Evolutionary conservation across 371 early-diverging fungal species (phyloP).

Genomic region (Rhizopus arrhizus): DNA sequence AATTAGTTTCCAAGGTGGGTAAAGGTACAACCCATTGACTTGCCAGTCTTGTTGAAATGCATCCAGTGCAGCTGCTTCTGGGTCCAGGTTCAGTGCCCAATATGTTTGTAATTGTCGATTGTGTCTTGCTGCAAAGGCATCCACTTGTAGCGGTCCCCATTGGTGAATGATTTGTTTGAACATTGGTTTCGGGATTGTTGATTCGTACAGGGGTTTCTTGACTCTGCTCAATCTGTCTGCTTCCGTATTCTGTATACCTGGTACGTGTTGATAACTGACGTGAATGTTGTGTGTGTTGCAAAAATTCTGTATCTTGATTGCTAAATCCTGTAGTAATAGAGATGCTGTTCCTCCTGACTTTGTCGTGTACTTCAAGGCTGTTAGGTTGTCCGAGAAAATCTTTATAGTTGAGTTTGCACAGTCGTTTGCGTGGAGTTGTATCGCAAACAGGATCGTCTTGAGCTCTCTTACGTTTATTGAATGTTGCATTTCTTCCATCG

Average conservation of each 20-base stretch:
- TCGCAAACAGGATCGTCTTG: slow-evolving; percentile 15
- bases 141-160: slow-evolving; percentile 17
- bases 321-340: slow-evolving; percentile 14
- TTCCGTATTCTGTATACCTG: slow-evolving; percentile 12
- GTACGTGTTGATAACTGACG: slow-evolving; percentile 13
- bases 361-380: slow-evolving; percentile 23
- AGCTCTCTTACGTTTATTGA: slow-evolving; percentile 26
- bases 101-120: slow-evolving; percentile 16
- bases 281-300: slow-evolving; percentile 3
- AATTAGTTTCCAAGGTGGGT: slow-evolving; percentile 38
- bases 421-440: slow-evolving; percentile 8
- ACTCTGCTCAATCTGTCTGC: slow-evolving; percentile 15
- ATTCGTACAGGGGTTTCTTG: slow-evolving; percentile 10
- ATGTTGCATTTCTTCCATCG: slow-evolving; percentile 2
- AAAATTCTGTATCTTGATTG: not conserved
- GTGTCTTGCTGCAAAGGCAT: slow-evolving; percentile 29
- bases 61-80: slow-evolving; percentile 24
- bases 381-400: slow-evolving; percentile 20
- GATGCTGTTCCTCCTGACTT: slow-evolving; percentile 12
- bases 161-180: slow-evolving; percentile 7
- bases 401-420: not conserved
- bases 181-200: not conserved
- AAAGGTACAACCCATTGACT: slow-evolving; percentile 16
- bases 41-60: slow-evolving; percentile 33
- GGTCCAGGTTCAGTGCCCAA: slow-evolving; percentile 28